Percentiles rank a stretch among this genome's conserved stretches.
Evolutionary conservation across 305 asterid species (phyloP).

Genomic region (Rubia peregrina): DNA sequence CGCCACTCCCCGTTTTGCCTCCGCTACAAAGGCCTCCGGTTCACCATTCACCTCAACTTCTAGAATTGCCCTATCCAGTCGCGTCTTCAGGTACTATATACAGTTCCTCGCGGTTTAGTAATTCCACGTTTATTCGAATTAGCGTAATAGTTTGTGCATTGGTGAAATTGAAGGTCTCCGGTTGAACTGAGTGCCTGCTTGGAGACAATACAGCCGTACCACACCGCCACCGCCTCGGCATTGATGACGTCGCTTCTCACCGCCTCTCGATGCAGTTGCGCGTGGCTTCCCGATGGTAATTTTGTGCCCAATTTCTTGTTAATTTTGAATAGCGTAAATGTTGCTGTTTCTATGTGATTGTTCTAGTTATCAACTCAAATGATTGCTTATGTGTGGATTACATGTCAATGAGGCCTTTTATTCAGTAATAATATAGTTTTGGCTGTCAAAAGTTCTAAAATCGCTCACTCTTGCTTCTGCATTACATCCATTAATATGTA

Average conservation of each 20-base stretch:
- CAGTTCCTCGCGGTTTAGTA: background rate
- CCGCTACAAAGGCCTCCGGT: constrained; percentile 47
- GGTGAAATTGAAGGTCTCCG: constrained; percentile 45
- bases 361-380: background rate
- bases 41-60: constrained; percentile 59
- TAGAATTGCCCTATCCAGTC: constrained; percentile 44
- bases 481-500: background rate
- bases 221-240: constrained; percentile 82
- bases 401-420: background rate
- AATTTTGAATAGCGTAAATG: too few relatives aligned
- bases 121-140: background rate
- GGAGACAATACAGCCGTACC: constrained; percentile 78
- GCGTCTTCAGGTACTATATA: constrained; percentile 50
- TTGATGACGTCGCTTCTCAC: constrained; percentile 96
- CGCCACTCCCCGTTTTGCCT: constrained; percentile 46
- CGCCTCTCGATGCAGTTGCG: constrained; percentile 56
- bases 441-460: background rate
- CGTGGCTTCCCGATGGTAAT: constrained; percentile 79
- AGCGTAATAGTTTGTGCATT: background rate
- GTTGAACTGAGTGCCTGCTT: constrained; percentile 74
- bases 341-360: background rate
- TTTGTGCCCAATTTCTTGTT: background rate
- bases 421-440: background rate
- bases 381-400: background rate
- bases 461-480: background rate